Conservation (phyloP, 2,329 filamentous ascomycete genomes). For the Colletotrichum viniferum region DNA sequence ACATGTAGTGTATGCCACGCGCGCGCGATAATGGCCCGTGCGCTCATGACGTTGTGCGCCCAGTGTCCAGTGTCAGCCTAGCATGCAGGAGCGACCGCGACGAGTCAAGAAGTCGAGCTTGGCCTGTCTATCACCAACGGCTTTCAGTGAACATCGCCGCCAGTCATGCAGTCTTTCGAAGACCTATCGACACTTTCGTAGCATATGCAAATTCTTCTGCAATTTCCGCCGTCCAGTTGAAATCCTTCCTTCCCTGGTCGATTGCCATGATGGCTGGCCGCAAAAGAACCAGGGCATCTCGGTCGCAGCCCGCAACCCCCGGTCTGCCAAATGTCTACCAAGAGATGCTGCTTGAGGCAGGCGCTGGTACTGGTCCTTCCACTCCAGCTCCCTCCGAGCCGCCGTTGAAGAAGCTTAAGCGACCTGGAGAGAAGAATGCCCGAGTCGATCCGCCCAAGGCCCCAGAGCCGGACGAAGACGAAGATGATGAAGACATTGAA, state of each 20-base stretch:
- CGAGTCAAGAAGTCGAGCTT: background rate
- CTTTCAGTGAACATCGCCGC: background rate
- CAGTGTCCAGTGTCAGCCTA: background rate
- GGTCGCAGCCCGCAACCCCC: slow-evolving; percentile 21
- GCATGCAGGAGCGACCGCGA: background rate
- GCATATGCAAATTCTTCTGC: background rate
- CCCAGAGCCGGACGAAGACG: slow-evolving; percentile 30
- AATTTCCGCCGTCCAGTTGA: background rate
- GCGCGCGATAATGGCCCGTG: background rate
- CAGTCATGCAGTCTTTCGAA: background rate
- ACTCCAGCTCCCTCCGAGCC: slow-evolving; percentile 37
- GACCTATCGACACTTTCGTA: background rate
- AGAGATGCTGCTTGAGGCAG: slow-evolving; percentile 55
- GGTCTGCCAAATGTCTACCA: slow-evolving; percentile 46
- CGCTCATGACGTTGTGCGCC: background rate
- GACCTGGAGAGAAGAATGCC: slow-evolving; percentile 26
- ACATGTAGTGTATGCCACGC: background rate
- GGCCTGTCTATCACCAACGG: background rate
- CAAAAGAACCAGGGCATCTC: slow-evolving; percentile 28
- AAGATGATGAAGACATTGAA: slow-evolving; percentile 46
- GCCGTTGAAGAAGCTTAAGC: slow-evolving; percentile 46
- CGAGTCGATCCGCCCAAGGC: background rate
- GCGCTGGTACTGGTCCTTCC: slow-evolving; percentile 29
- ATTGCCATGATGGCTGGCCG: slow-evolving; percentile 25
- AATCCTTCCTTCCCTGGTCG: background rate